Conservation (phyloP, 2,329 filamentous ascomycete species). For the Dactylonectria macrodidyma region DNA sequence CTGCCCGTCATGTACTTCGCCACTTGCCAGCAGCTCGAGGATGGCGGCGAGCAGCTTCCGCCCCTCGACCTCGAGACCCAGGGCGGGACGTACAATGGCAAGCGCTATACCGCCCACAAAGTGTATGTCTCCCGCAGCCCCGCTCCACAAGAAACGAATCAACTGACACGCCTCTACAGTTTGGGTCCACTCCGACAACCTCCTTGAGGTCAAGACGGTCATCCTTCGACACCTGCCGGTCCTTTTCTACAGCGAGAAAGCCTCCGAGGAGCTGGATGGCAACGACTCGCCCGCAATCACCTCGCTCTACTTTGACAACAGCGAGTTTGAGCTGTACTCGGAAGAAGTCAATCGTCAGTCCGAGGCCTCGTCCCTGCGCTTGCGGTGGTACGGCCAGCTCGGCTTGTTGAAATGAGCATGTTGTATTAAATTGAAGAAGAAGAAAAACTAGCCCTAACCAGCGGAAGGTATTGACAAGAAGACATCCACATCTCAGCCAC, state of each 20-base stretch:
- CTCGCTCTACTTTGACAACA: slow-evolving; percentile 95
- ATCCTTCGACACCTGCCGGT: slow-evolving; percentile 92
- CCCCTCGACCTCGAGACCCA: slow-evolving; percentile 66
- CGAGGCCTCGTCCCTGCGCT: slow-evolving; percentile 84
- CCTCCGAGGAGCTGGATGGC: slow-evolving; percentile 85
- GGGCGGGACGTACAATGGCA: slow-evolving; percentile 72
- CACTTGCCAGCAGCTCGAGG: slow-evolving; percentile 86
- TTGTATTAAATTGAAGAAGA: no score
- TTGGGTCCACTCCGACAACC: slow-evolving; percentile 96
- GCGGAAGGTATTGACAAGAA: no score
- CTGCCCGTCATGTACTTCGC: slow-evolving; percentile 97
- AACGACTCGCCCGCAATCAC: slow-evolving; percentile 91
- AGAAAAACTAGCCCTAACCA: no score
- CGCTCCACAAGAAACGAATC: not conserved
- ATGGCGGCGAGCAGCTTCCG: slow-evolving; percentile 55
- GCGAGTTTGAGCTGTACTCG: slow-evolving; percentile 87
- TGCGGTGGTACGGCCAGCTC: slow-evolving; percentile 94
- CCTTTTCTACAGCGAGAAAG: slow-evolving; percentile 90
- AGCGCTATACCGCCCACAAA: slow-evolving; percentile 89
- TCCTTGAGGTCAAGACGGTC: slow-evolving; percentile 96
- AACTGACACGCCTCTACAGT: slow-evolving; percentile 61
- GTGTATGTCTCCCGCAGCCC: slow-evolving; percentile 67
- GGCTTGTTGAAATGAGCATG: no score
- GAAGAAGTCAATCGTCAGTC: slow-evolving; percentile 84
- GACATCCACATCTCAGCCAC: no score